Evolutionary conservation across 2,329 filamentous ascomycete species (phyloP).

Genomic region (Ascochyta pisi): DNA sequence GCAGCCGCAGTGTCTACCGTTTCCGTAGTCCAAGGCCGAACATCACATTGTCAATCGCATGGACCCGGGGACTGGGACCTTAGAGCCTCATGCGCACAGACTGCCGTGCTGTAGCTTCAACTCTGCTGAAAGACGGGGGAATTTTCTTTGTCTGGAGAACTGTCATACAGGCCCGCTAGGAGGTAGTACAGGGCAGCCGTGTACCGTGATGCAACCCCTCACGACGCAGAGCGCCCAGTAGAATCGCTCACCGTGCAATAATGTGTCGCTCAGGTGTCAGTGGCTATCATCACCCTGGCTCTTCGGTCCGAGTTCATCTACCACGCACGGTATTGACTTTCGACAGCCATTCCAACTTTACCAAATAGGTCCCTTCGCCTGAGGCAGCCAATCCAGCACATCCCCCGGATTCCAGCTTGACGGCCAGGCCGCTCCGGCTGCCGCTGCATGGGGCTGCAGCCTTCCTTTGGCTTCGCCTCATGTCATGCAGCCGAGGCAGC

Average conservation of each 20-base stretch:
- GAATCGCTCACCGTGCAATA: background rate
- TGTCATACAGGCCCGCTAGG: conserved; percentile 9
- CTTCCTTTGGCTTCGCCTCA: conserved; percentile 9
- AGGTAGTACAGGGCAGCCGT: background rate
- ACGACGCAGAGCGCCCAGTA: background rate
- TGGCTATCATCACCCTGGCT: conserved; percentile 3
- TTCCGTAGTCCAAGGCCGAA: no score
- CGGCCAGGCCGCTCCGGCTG: conserved; percentile 14
- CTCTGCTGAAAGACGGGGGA: background rate
- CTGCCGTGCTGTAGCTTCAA: conserved; percentile 11
- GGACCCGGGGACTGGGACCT: background rate
- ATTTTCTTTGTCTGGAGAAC: conserved; percentile 1
- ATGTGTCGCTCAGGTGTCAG: background rate
- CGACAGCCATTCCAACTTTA: background rate
- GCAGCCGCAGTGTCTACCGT: background rate
- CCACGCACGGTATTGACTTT: background rate
- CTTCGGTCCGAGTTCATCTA: conserved; percentile 15
- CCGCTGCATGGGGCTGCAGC: conserved; percentile 4
- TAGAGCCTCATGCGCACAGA: conserved; percentile 9
- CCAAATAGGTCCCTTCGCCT: background rate
- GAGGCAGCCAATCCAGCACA: conserved; percentile 11
- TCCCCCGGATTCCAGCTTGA: conserved; percentile 16
- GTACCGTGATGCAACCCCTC: background rate
- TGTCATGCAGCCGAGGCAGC: conserved; percentile 1
- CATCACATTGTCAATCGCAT: background rate